A percentile compares a stretch with the other conserved stretches of the same genome.
Evolutionary conservation across 306 rosid genomes (phyloP).

Genomic region (Cicer bijugum): DNA sequence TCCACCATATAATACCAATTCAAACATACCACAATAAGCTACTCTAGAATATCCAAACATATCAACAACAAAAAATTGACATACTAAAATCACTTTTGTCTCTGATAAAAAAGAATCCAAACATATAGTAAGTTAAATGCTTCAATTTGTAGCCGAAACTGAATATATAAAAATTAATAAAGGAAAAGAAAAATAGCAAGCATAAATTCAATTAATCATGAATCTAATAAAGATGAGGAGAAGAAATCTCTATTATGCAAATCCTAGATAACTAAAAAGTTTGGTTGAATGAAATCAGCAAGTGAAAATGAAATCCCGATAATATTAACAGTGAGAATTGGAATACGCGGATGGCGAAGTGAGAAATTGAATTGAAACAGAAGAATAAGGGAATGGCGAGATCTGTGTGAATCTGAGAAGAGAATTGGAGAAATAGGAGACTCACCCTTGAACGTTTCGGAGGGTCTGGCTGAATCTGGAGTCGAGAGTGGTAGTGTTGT

Average conservation of each 20-base stretch:
- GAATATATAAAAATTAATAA: not conserved
- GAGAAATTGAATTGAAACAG: not conserved
- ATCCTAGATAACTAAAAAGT: too few relatives aligned
- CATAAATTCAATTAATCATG: not conserved
- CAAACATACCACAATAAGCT: not conserved
- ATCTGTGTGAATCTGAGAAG: conserved; percentile 1
- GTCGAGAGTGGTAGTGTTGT: conserved; percentile 46
- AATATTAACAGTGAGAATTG: conserved; percentile 9
- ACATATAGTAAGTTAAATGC: not conserved
- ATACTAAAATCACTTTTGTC: not conserved
- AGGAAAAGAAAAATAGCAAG: not conserved
- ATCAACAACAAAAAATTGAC: not conserved
- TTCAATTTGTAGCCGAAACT: not conserved
- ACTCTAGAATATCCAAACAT: not conserved
- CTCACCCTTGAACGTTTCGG: conserved; percentile 86
- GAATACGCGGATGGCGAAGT: not conserved
- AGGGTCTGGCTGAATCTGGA: conserved; percentile 94
- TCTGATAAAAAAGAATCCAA: not conserved
- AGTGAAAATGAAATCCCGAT: not conserved
- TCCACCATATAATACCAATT: too few relatives aligned
- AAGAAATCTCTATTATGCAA: too few relatives aligned
- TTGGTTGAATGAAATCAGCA: too few relatives aligned
- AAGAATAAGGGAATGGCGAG: not conserved
- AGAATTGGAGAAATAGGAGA: conserved; percentile 35
- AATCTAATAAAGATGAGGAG: not conserved